Base-by-base conservation (phyloP, 2,329 filamentous ascomycete species). In the Cladosporium sp. region DNA sequence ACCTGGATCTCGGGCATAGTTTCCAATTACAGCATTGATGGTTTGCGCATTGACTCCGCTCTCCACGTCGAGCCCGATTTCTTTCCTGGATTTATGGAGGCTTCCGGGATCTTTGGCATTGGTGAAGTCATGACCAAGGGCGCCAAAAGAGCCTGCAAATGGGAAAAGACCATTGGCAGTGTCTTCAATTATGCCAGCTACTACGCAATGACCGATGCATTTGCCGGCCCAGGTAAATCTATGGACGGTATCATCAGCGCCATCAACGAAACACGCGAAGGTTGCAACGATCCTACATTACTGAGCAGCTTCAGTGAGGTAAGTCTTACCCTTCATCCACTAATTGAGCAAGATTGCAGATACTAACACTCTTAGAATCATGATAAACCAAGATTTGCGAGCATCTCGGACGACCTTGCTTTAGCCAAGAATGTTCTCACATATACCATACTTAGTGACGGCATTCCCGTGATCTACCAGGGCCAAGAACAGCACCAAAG, bases 401-500 rank as follows among this genome's bases (percentile, higher is more conserved):
- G 65, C 12, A 58, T 68, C 20, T 75, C 70, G 2, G 58, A 68
- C n/a, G 73, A 75, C 56, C 59, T 71, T 13, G 58, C 68, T 5
- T 66, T 70, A 4, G 72, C 71, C 1, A 71, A 71, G 62, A 76
- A 75, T 62, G 68, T 71, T 17, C 65, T 75, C 49, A 66, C 69
- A 19, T 73, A 68, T 56, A 72, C 69, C 7, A 62, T 77, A 19
- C 69, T 76, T 32, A 63, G 65, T 22, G 74, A 77, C 58, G 74
- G 74, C 42, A 74, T 77, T 10, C 74, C 74, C 0, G 73, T 75
- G 60, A 64, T 76, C 35, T 77, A 75, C 56, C 67, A 72, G 36
- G 74, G 74, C 13, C 73, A 76, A 58, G 74, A 77, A 57, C 74
- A 76, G 58, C 71, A 74, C 52, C 75, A 71, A 62, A 48, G 62